A percentile compares a stretch with the other conserved stretches of the same genome.
Evolutionary conservation across 495 filamentous ascomycete genomes (phyloP).

Genomic region (Jackrogersella multiformis): DNA sequence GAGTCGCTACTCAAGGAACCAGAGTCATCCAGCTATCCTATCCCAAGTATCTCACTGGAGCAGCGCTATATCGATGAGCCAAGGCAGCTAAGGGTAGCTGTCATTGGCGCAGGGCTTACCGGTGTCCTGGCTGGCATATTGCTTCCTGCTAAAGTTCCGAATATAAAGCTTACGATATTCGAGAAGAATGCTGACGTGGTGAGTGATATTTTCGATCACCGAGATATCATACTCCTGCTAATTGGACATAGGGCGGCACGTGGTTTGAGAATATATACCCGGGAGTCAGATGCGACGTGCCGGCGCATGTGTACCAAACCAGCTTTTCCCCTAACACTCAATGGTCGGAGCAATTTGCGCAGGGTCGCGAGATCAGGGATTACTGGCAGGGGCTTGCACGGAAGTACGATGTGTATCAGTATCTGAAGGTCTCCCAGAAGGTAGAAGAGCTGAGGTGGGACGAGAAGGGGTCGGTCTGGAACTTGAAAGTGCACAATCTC

Average conservation of each 20-base stretch:
- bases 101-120: conserved; percentile 73
- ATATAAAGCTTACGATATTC: conserved; percentile 69
- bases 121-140: conserved; percentile 70
- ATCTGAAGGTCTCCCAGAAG: conserved; percentile 59
- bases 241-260: conserved; percentile 62
- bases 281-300: conserved; percentile 75
- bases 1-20: conserved; percentile 25
- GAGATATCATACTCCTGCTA: conserved; percentile 3
- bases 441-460: conserved; percentile 66
- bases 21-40: conserved; percentile 22
- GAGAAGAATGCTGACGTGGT: conserved; percentile 76
- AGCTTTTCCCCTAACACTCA: conserved; percentile 71
- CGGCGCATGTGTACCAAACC: conserved; percentile 74
- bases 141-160: conserved; percentile 64
- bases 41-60: conserved; percentile 40
- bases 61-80: conserved; percentile 65
- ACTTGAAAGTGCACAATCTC: conserved; percentile 48
- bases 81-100: conserved; percentile 64
- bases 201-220: conserved; percentile 9
- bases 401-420: conserved; percentile 70
- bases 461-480: conserved; percentile 61
- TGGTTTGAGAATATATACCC: conserved; percentile 80
- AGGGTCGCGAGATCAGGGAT: conserved; percentile 69
- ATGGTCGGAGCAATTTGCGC: conserved; percentile 73
- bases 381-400: conserved; percentile 69